Conservation (phyloP, 2,329 filamentous ascomycete genomes). For the Fusarium sterilihyphosum region DNA sequence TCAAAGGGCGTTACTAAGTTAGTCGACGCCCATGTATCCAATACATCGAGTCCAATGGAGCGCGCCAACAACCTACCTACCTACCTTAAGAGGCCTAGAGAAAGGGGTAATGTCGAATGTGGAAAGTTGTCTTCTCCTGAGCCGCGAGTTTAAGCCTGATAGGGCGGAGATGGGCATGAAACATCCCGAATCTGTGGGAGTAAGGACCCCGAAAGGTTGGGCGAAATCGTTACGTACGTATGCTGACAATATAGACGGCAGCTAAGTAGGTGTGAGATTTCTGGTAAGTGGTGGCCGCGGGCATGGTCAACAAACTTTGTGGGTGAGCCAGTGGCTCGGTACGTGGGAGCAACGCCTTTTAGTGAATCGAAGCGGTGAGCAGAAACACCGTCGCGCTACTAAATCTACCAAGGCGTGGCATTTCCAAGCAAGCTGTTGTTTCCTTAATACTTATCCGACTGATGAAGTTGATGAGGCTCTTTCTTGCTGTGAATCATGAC, state of each 20-base stretch:
- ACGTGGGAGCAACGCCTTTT: constrained; percentile 15
- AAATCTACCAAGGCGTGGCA: neutral
- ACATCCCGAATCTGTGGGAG: constrained; percentile 22
- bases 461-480: constrained; percentile 34
- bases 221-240: neutral
- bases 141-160: constrained; percentile 24
- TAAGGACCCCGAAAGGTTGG: constrained; percentile 23
- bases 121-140: neutral
- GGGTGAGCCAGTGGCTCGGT: constrained; percentile 33
- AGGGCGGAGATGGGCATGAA: constrained; percentile 16
- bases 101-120: constrained; percentile 21
- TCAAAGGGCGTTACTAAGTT: constrained; percentile 18
- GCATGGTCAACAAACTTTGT: constrained; percentile 32
- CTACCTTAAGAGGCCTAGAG: constrained; percentile 15
- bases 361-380: constrained; percentile 12
- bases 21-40: constrained; percentile 30
- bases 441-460: neutral
- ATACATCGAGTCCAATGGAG: constrained; percentile 20
- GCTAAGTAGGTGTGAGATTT: constrained; percentile 15
- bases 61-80: neutral
- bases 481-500: constrained; percentile 25
- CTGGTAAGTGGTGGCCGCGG: constrained; percentile 9
- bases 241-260: constrained; percentile 14
- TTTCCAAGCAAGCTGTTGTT: neutral
- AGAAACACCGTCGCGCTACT: neutral